Conservation (phyloP, 1,284 basidiomycete genomes). For the Apiotrichum sp. region DNA sequence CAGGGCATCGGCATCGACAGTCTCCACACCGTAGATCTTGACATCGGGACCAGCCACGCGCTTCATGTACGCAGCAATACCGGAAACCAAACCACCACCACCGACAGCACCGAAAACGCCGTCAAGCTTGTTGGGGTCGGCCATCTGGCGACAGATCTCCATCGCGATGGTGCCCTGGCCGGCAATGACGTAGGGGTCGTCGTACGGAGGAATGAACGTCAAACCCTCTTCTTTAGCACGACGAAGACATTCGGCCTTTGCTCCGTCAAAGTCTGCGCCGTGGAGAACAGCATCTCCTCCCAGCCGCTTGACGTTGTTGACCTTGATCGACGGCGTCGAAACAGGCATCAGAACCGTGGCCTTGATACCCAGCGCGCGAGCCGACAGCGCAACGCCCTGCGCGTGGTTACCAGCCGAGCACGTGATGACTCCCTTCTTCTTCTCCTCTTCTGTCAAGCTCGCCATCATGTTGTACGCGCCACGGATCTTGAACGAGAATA, state of each 20-base stretch:
- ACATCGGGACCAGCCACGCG: constrained; percentile 80
- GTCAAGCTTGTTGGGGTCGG: constrained; percentile 67
- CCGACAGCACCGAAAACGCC: constrained; percentile 87
- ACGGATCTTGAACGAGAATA: constrained; percentile 97
- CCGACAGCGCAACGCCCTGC: constrained; percentile 94
- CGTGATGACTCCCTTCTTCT: constrained; percentile 96
- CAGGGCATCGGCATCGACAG: constrained; percentile 92
- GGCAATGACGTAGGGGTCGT: constrained; percentile 93
- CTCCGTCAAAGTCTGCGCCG: constrained; percentile 91
- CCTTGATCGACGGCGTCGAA: constrained; percentile 94
- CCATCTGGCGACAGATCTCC: constrained; percentile 84
- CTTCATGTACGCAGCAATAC: constrained; percentile 89
- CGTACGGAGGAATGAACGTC: constrained; percentile 92
- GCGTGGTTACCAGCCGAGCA: constrained; percentile 99
- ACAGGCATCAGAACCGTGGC: constrained; percentile 98
- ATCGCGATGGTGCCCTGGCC: constrained; percentile 94
- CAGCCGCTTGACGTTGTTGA: constrained; percentile 82
- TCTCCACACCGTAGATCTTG: constrained; percentile 88
- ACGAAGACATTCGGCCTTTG: constrained; percentile 87
- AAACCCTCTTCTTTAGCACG: constrained; percentile 71
- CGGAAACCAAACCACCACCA: constrained; percentile 85
- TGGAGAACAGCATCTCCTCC: constrained; percentile 92
- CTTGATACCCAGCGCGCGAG: constrained; percentile 75
- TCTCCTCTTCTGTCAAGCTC: constrained; percentile 73
- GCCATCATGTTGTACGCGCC: constrained; percentile 99